Conservation (phyloP, 73 alveolate species). For the Breviolum minutum region DNA sequence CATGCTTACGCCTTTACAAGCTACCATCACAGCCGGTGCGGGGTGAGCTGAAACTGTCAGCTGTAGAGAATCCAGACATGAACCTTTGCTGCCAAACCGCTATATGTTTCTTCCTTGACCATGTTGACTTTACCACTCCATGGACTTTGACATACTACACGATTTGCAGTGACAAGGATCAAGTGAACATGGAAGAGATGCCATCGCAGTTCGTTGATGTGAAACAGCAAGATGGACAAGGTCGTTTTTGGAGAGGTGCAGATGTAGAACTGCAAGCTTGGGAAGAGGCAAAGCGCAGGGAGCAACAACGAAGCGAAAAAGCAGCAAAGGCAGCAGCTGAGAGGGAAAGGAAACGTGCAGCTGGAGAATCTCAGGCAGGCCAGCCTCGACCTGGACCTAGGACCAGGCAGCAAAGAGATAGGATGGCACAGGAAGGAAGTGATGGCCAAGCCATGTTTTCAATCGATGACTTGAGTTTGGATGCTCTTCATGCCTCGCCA, state of each 20-base stretch:
- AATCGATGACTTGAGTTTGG: too few relatives aligned
- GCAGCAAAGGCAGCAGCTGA: not conserved
- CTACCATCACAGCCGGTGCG: not conserved
- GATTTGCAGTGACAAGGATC: not conserved
- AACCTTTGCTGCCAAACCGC: not conserved
- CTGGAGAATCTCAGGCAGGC: not conserved
- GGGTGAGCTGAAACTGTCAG: not conserved
- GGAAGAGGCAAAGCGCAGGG: not conserved
- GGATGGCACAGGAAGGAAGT: too few relatives aligned
- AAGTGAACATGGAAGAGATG: not conserved
- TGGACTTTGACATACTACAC: not conserved
- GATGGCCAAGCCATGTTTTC: too few relatives aligned
- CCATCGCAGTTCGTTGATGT: not conserved
- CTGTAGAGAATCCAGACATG: not conserved
- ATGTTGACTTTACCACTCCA: not conserved
- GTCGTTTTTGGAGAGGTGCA: not conserved
- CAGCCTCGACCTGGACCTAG: not conserved
- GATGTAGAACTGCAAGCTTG: not conserved
- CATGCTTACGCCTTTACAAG: not conserved
- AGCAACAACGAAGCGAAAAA: not conserved
- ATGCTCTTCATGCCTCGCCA: too few relatives aligned
- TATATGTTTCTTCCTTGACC: not conserved
- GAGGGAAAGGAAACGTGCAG: not conserved
- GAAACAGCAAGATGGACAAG: not conserved
- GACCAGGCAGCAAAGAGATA: too few relatives aligned